phyloP scores from a whole-genome alignment of 139 green algal genomes.

The Pedinophyceae sp. region DNA sequence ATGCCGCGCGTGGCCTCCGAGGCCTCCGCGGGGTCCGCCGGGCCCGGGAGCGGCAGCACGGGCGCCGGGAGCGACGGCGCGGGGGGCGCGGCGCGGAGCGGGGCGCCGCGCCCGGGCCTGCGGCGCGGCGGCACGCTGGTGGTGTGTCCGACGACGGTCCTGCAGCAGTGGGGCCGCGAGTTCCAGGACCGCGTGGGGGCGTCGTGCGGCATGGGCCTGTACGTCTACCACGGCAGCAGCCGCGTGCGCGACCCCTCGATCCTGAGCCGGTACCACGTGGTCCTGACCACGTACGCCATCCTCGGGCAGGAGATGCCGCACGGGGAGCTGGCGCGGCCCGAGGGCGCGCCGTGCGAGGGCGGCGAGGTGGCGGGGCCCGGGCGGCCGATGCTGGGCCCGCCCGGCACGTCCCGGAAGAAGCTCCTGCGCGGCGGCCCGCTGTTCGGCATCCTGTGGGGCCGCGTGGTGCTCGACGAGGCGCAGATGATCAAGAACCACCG shows the following conservation, averaged over 20 bases:
- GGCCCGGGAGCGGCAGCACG: not conserved
- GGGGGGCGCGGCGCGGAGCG: not conserved
- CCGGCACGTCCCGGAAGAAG: no score
- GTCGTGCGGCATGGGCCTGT: slow-evolving; percentile 21
- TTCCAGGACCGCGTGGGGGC: slow-evolving; percentile 37
- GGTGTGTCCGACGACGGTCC: slow-evolving; percentile 62
- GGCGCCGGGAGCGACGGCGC: not conserved
- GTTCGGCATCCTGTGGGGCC: slow-evolving; percentile 36
- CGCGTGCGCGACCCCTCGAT: not conserved
- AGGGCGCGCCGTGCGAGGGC: not conserved
- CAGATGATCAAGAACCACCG: slow-evolving; percentile 82
- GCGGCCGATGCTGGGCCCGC: no score
- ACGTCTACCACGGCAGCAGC: slow-evolving; percentile 62
- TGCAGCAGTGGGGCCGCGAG: slow-evolving; percentile 75
- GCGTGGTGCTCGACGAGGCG: slow-evolving; percentile 83
- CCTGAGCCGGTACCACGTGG: slow-evolving; percentile 42
- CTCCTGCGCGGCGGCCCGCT: slow-evolving; percentile 18
- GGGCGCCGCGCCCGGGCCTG: not conserved
- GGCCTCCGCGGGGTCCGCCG: not conserved
- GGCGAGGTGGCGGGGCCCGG: not conserved
- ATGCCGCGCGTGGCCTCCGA: not conserved
- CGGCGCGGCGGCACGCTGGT: slow-evolving; percentile 51
- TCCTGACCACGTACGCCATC: slow-evolving; percentile 83
- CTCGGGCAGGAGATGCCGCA: slow-evolving; percentile 33
- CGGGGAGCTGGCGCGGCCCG: no score